A percentile compares a stretch with the other conserved stretches of the same genome.
Conservation (phyloP, 495 filamentous ascomycete genomes). For the Lindgomyces ingoldianus region DNA sequence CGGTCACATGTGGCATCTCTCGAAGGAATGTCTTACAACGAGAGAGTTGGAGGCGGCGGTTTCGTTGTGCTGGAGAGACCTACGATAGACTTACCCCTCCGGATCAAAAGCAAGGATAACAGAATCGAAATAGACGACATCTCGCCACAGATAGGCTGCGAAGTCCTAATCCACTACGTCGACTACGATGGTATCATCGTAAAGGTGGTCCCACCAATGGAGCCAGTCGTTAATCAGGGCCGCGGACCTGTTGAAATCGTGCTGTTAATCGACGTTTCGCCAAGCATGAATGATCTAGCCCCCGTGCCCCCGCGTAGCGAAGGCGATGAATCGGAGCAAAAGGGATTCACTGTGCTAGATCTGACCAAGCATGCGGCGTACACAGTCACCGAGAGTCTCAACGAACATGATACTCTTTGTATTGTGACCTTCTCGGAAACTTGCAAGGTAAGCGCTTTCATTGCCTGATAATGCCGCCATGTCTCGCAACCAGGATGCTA, state of each 20-base stretch:
- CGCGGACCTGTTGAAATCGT: neutral
- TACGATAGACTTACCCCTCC: too few relatives aligned
- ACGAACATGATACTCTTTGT: neutral
- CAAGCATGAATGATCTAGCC: neutral
- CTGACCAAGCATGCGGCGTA: neutral
- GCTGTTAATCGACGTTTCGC: neutral
- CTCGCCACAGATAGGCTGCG: neutral
- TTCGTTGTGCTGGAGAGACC: too few relatives aligned
- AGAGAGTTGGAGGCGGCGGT: too few relatives aligned
- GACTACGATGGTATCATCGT: neutral
- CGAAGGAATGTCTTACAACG: too few relatives aligned
- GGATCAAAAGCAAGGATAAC: too few relatives aligned
- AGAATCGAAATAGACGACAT: too few relatives aligned
- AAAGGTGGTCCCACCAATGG: neutral
- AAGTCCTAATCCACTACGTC: neutral
- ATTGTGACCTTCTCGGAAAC: neutral
- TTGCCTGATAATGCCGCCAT: neutral
- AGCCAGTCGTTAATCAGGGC: neutral
- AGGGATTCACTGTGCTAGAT: neutral
- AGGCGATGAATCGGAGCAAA: neutral
- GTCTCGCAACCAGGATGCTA: too few relatives aligned
- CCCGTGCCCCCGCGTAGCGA: neutral
- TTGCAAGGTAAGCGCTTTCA: neutral
- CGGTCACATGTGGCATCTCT: too few relatives aligned
- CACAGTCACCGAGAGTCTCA: neutral